Evolutionary conservation across 2,329 filamentous ascomycete species (phyloP), one percentile per base, ranked within the genome.

Genomic region (Myotisia sp.): DNA sequence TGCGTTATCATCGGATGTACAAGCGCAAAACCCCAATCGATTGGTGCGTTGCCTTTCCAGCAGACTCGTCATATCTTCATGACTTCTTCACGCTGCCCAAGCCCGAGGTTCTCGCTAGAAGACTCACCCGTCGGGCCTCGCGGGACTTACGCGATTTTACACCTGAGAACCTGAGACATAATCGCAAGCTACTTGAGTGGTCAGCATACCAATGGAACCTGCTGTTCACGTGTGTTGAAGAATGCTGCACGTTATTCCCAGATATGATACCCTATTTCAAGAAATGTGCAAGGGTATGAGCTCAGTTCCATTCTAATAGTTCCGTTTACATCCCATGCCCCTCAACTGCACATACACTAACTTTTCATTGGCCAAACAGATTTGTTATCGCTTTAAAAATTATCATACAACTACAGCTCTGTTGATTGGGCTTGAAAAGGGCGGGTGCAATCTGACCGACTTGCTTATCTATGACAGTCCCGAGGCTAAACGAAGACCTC

Each of bases 391-490:
- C 12, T 37, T 44, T 10, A 43, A 42, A 21, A 54, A 59, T 34
- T 61, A 60, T 32, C 50, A 60, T 26, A 55, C 57, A 2, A 43
- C 55, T 9, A 52, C 52, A 5, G 56, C 57, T 6, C 44, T 59
- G 12, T 38, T 58, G 3, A 46, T 49, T 16, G 57, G 57, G 4
- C 45, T 61, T 4, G 51, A 52, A n/a, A 50, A 47, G 31, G 53
- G 53, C 27, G 49, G 46, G 28, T 26, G 29, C 3, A 33, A 33
- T 8, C 13, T 29, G n/a, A 38, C 33, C 23, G 23, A 37, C 34
- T 23, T 32, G 10, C 21, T 26, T 13, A 26, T 22, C n/a, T 14
- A 26, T 13, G 23, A 16, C 18, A 10, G 19, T 3, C 20, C 32
- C 27, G 13, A 16, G 10, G 5, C 20, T 18, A 19, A 28, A 26